Evolutionary conservation across 768 basidiomycete species (phyloP).

Genomic region (Neoboletus magnificus): DNA sequence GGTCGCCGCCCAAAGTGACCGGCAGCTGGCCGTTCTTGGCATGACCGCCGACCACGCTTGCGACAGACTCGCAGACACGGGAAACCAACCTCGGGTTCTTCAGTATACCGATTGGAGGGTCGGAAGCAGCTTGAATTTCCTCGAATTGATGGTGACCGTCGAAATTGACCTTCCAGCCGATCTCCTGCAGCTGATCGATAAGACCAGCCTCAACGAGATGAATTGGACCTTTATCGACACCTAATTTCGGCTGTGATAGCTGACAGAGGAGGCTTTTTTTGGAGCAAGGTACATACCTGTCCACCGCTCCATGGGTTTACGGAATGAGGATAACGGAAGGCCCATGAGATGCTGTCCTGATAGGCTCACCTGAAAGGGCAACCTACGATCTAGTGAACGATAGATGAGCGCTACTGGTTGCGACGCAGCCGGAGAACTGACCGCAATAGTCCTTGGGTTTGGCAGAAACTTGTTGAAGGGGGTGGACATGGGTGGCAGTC

Average conservation of each 20-base stretch:
- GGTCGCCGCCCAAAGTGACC: conserved; percentile 93
- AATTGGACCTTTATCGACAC: conserved; percentile 87
- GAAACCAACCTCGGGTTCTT: conserved; percentile 91
- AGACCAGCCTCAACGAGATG: conserved; percentile 87
- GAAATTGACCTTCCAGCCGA: conserved; percentile 90
- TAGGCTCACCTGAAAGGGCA: conserved; percentile 92
- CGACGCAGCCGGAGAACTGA: conserved; percentile 41
- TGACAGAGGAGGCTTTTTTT: conserved; percentile 10
- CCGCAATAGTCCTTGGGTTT: conserved; percentile 75
- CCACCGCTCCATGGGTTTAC: conserved; percentile 25
- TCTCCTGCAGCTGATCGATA: conserved; percentile 62
- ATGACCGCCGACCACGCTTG: conserved; percentile 71
- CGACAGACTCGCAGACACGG: conserved; percentile 74
- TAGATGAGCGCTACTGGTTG: conserved; percentile 6
- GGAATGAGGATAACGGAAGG: conserved; percentile 5
- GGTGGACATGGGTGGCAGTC: conserved; percentile 17
- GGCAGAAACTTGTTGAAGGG: conserved; percentile 31
- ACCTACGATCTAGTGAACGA: conserved; percentile 67
- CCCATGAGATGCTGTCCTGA: background rate
- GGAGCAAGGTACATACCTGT: conserved; percentile 23
- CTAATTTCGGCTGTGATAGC: conserved; percentile 56
- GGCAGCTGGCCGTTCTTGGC: conserved; percentile 77
- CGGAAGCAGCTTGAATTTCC: conserved; percentile 50
- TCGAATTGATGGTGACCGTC: conserved; percentile 90
- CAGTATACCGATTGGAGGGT: conserved; percentile 79